Evolutionary conservation across 1,139 yeast genomes (phyloP).

Genomic region (Sugiyamaella sp.): DNA sequence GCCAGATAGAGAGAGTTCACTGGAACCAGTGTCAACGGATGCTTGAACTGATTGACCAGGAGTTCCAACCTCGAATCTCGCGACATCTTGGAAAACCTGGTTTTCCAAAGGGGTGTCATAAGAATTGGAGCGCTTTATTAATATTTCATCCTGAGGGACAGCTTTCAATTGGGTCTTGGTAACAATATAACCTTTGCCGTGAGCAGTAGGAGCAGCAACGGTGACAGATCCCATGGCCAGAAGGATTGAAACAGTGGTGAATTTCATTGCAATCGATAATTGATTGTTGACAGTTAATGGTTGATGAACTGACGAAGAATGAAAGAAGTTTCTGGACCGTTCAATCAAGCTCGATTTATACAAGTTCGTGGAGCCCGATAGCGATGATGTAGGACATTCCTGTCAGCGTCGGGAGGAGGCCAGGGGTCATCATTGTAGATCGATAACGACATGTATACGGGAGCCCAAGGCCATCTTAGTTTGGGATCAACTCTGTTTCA

Average conservation of each 20-base stretch:
- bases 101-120: background rate
- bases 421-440: no score
- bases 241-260: background rate
- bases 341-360: background rate
- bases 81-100: background rate
- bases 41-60: constrained; percentile 55
- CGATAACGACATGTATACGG: no score
- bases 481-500: no score
- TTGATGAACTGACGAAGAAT: background rate
- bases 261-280: background rate
- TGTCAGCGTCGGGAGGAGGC: no score
- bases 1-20: constrained; percentile 75
- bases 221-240: background rate
- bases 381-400: no score
- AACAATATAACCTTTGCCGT: background rate
- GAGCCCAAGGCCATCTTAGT: no score
- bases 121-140: background rate
- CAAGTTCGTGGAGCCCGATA: no score
- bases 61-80: constrained; percentile 54
- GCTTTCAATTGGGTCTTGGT: background rate
- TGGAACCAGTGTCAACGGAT: constrained; percentile 66
- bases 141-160: background rate
- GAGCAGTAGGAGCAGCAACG: background rate
- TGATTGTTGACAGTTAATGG: background rate
- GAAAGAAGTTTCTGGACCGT: background rate